Percentiles rank a stretch among this genome's conserved stretches.
phyloP scores from a whole-genome alignment of 805 yeast species.

The Suhomyces vadensis region DNA sequence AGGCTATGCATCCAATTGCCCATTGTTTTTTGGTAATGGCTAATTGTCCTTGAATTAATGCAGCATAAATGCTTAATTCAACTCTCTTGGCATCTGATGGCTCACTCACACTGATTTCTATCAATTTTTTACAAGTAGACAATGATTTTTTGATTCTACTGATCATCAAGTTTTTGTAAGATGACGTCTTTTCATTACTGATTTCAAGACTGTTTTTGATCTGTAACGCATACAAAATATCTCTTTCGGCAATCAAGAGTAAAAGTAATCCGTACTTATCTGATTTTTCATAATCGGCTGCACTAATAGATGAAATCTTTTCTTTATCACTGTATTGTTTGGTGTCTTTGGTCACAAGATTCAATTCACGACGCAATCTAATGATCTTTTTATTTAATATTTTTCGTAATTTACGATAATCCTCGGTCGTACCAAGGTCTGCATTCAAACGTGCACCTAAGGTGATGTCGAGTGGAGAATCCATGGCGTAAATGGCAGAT shows the following conservation, averaged over 20 bases:
- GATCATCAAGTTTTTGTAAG: conserved; percentile 46
- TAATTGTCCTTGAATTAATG: conserved; percentile 54
- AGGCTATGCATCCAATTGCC: conserved; percentile 50
- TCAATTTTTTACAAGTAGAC: conserved; percentile 43
- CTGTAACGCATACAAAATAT: conserved; percentile 68
- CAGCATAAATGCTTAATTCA: conserved; percentile 39
- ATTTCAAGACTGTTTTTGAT: conserved; percentile 55
- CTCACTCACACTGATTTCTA: conserved; percentile 43
- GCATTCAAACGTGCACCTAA: conserved; percentile 61
- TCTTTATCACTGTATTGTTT: conserved; percentile 55
- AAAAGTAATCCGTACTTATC: conserved; percentile 55
- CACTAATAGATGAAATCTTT: conserved; percentile 45
- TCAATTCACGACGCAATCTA: conserved; percentile 63
- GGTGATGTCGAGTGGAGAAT: conserved; percentile 48
- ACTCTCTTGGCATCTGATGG: conserved; percentile 19
- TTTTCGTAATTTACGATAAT: conserved; percentile 67
- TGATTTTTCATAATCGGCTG: conserved; percentile 53
- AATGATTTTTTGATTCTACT: conserved; percentile 71
- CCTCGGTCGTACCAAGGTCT: conserved; percentile 65
- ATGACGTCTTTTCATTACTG: conserved; percentile 48
- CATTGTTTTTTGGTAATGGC: conserved; percentile 57
- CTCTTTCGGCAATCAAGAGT: conserved; percentile 76
- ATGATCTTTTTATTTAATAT: conserved; percentile 60
- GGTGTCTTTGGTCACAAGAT: conserved; percentile 65
- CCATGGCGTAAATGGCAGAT: conserved; percentile 28